Conservation (phyloP, 192 early-diverging fungal genomes). For the Backusella mclennaniae region DNA sequence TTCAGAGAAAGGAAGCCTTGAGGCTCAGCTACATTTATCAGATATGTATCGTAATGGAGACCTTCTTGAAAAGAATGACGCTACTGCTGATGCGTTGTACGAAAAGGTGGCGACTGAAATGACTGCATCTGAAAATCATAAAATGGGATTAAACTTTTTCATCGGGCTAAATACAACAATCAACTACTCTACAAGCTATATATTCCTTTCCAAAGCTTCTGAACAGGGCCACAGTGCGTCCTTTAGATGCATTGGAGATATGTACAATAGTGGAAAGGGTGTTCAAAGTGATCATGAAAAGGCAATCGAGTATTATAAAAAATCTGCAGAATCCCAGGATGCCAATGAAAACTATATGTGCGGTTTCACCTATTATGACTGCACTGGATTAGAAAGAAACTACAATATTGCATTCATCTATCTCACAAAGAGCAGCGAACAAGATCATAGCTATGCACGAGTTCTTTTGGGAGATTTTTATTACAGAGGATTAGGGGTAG, state of each 20-base stretch:
- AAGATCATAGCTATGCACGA: not conserved
- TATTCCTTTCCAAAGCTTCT: not conserved
- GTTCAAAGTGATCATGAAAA: not conserved
- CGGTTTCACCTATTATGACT: not conserved
- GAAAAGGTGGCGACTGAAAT: not conserved
- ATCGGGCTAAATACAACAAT: not conserved
- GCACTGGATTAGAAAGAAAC: not conserved
- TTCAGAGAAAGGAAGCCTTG: not conserved
- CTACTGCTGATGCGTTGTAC: not conserved
- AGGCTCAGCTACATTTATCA: not conserved
- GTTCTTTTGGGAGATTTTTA: not conserved
- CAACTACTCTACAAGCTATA: not conserved
- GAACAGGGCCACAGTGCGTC: not conserved
- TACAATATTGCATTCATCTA: not conserved
- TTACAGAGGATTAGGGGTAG: not conserved
- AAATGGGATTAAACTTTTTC: not conserved
- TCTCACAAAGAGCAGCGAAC: not conserved
- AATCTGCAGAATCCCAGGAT: not conserved
- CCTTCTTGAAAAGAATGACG: not conserved
- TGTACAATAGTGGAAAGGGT: not conserved
- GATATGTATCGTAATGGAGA: not conserved
- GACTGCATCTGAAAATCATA: not conserved
- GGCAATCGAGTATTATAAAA: not conserved
- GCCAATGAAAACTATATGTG: not conserved
- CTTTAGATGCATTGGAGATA: not conserved